Base-by-base conservation (phyloP, 2,329 filamentous ascomycete genomes). In the Botryotinia narcissicola region DNA sequence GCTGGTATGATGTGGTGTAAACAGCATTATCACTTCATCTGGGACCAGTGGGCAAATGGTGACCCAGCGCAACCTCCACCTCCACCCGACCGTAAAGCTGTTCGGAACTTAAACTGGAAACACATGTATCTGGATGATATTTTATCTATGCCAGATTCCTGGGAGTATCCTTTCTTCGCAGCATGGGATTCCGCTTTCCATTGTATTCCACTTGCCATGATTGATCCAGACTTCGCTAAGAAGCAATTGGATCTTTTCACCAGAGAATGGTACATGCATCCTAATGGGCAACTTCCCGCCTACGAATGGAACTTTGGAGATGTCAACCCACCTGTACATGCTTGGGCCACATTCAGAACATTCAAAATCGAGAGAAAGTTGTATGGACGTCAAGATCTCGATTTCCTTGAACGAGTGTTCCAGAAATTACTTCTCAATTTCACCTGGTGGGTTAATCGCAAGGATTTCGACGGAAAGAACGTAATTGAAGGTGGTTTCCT, bases 341-440 rank as follows among this genome's bases (percentile, higher is more conserved):
- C 95, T 0, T 98, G 95, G 95, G 91, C 95, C 2, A 93, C 94
- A 0, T 98, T 98, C 86, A 89, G 96, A 73, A 93, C 93, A 0
- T 98, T 98, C 90, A 98, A 98, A 84, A 98, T 98, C 76, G 95
- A 98, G 85, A 91, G 96, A 78, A 98, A 98, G 85, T 90, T 98
- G 86, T 98, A 98, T 79, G 96, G 95, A 59, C 90, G 93, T 48
- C 94, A 98, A 80, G 95, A 98, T 81, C 86, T 98, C 46, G 96
- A 98, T 83, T 98, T 98, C 83, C 87, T 98, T 16, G 95, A 98
- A 85, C 90, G 95, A 32, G 94, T 98, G 7, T 98, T 98, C 85
- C 96, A 98, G 81, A 98, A 98, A 83, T 84, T 98, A 74, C 86
- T 98, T 37, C 86, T 98, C 76, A 98, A 98, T 84, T 98, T 98